These are phyloP conservation scores for Chrysochromulina tobinii DNA, from an alignment of 78 protist genomes.

Conservation along the genomic window DNA sequence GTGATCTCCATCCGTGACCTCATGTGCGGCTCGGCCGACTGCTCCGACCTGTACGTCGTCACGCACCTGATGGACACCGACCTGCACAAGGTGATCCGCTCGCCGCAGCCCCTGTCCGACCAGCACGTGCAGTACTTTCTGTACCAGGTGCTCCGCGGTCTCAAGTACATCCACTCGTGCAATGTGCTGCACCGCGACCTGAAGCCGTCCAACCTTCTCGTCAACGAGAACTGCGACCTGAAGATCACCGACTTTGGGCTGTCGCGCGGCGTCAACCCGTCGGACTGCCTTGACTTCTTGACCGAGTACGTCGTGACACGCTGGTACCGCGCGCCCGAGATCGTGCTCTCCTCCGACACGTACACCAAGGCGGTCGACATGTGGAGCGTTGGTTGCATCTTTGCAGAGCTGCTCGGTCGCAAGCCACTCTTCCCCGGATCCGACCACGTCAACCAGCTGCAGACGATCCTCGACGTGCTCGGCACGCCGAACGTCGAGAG, in stretches of 20 bases:
- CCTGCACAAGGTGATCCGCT: slow-evolving; percentile 33
- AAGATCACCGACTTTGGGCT: slow-evolving; percentile 51
- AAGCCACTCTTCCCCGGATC: slow-evolving; percentile 40
- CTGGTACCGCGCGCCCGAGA: slow-evolving; percentile 59
- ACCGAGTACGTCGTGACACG: slow-evolving; percentile 54
- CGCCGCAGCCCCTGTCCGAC: slow-evolving; percentile 23
- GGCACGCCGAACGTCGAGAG: slow-evolving; percentile 83
- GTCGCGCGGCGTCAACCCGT: slow-evolving; percentile 28
- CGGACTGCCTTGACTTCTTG: neutral
- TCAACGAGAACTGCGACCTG: slow-evolving; percentile 46
- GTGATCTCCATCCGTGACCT: slow-evolving; percentile 19
- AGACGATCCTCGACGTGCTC: slow-evolving; percentile 63
- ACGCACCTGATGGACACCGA: slow-evolving; percentile 41
- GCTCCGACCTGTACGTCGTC: slow-evolving; percentile 20
- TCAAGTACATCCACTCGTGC: slow-evolving; percentile 42
- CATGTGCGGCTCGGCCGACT: neutral
- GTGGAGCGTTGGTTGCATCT: slow-evolving; percentile 84
- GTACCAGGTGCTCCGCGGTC: slow-evolving; percentile 45
- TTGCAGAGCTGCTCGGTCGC: slow-evolving; percentile 74
- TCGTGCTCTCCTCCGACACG: slow-evolving; percentile 5
- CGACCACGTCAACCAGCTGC: slow-evolving; percentile 77
- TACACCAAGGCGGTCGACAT: slow-evolving; percentile 66
- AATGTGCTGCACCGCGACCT: slow-evolving; percentile 47
- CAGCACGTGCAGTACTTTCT: slow-evolving; percentile 38
- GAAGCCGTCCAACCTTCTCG: slow-evolving; percentile 47